A percentile compares a stretch with the other conserved stretches of the same genome.
These are phyloP conservation scores for Talaromyces proteolyticus DNA, from an alignment of 495 filamentous ascomycete species.

Conservation along the genomic window DNA sequence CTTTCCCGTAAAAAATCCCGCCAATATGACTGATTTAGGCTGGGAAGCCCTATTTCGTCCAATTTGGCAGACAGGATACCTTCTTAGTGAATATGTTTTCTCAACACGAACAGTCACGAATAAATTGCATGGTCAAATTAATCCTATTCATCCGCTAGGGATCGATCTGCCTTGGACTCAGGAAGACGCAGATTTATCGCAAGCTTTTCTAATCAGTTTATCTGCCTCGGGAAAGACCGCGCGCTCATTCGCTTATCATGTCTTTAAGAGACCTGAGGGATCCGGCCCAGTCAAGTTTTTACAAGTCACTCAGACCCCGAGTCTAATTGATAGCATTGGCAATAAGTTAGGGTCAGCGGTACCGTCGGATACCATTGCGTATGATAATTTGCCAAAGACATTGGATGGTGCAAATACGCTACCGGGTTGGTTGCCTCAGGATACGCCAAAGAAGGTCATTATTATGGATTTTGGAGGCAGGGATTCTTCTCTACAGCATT, in stretches of 20 bases:
- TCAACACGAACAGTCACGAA: slow-evolving; percentile 11
- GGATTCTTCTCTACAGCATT: slow-evolving; percentile 23
- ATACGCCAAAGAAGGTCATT: slow-evolving; percentile 31
- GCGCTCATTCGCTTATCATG: slow-evolving; percentile 30
- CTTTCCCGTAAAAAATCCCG: not conserved
- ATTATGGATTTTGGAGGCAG: slow-evolving; percentile 49
- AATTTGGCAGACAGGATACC: slow-evolving; percentile 39
- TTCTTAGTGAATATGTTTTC: slow-evolving; percentile 44
- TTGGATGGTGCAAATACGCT: slow-evolving; percentile 13
- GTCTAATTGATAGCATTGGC: slow-evolving; percentile 20
- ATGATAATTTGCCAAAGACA: slow-evolving; percentile 11
- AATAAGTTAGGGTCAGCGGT: slow-evolving; percentile 10
- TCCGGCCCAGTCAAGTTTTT: slow-evolving; percentile 18
- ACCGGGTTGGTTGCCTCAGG: not conserved
- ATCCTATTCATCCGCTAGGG: slow-evolving; percentile 31
- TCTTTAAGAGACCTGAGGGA: slow-evolving; percentile 7
- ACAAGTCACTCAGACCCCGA: slow-evolving; percentile 20
- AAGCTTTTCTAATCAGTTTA: slow-evolving; percentile 30
- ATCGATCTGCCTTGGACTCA: slow-evolving; percentile 24
- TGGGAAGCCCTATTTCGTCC: slow-evolving; percentile 35
- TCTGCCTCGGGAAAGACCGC: slow-evolving; percentile 46
- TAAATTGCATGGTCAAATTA: not conserved
- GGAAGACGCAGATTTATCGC: slow-evolving; percentile 39
- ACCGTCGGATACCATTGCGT: slow-evolving; percentile 14
- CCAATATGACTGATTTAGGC: slow-evolving; percentile 7